A percentile compares a stretch with the other conserved stretches of the same genome.
These are phyloP conservation scores for Suzukiozyma palmioleophila DNA, from an alignment of 1,139 yeast genomes.

Conservation along the genomic window DNA sequence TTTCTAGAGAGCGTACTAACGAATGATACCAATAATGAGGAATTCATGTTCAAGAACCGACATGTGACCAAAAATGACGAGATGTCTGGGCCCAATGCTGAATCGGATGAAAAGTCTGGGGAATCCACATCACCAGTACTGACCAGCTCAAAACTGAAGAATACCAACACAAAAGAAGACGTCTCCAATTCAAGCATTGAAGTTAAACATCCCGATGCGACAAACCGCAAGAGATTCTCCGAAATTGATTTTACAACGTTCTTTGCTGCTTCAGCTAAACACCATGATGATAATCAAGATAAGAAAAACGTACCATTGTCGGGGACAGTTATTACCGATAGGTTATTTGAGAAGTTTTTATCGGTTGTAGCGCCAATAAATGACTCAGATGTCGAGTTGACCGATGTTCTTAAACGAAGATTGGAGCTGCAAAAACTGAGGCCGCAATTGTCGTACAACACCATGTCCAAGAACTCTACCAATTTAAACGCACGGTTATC, in stretches of 20 bases:
- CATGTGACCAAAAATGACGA: too few species aligned
- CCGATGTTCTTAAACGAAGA: conserved; percentile 40
- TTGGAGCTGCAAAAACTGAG: conserved; percentile 56
- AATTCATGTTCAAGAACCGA: too few species aligned
- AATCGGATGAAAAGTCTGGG: too few species aligned
- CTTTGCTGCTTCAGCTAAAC: not conserved
- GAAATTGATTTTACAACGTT: conserved; percentile 1
- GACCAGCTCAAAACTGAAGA: too few species aligned
- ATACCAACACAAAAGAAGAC: too few species aligned
- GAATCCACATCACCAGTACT: too few species aligned
- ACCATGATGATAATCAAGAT: not conserved
- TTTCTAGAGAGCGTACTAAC: conserved; percentile 25
- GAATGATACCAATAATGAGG: conserved; percentile 11
- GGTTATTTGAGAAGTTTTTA: conserved; percentile 63
- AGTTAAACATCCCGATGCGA: not conserved
- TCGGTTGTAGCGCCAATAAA: conserved; percentile 70
- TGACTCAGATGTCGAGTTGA: conserved; percentile 35
- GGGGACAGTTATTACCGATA: conserved; percentile 46
- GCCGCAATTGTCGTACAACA: conserved; percentile 65
- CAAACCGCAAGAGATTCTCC: conserved; percentile 3
- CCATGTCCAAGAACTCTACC: conserved; percentile 68
- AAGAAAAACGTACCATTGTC: not conserved
- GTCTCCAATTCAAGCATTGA: too few species aligned
- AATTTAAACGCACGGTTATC: conserved; percentile 62
- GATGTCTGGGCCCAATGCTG: too few species aligned